A percentile compares a stretch with the other conserved stretches of the same genome.
Conservation (phyloP, 306 rosid species). For the Betula pendula region DNA sequence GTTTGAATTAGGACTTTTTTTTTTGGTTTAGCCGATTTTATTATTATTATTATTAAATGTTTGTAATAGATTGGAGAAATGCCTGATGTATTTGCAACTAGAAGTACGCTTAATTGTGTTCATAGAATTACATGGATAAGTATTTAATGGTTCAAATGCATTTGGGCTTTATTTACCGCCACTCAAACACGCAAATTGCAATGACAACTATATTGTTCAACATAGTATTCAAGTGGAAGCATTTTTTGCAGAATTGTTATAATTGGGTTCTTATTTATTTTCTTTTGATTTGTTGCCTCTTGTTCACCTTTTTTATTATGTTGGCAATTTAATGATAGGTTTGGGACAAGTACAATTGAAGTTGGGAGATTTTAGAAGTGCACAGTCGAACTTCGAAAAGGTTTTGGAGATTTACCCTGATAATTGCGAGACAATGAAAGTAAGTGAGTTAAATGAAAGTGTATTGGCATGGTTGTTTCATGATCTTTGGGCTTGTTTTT, state of each 20-base stretch:
- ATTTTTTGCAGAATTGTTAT: conserved; percentile 15
- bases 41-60: neutral
- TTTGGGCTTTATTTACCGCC: neutral
- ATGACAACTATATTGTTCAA: conserved; percentile 9
- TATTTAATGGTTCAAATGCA: neutral
- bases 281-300: conserved; percentile 2
- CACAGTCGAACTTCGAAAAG: conserved; percentile 85
- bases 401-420: conserved; percentile 89
- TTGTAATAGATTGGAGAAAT: neutral
- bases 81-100: conserved; percentile 3
- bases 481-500: conserved; percentile 12
- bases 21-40: neutral
- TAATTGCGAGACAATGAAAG: conserved; percentile 91
- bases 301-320: conserved; percentile 21
- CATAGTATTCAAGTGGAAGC: conserved; percentile 26
- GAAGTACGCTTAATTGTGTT: conserved; percentile 21
- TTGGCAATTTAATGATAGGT: conserved; percentile 50
- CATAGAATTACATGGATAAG: neutral
- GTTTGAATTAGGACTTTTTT: neutral
- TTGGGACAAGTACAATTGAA: conserved; percentile 97
- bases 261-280: conserved; percentile 15
- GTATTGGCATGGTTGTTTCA: neutral
- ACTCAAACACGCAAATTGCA: conserved; percentile 13
- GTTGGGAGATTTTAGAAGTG: conserved; percentile 94
- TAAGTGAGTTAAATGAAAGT: conserved; percentile 43